Evolutionary conservation across 139 green algal species (phyloP).

Genomic region (Chlamydomonas sp.): DNA sequence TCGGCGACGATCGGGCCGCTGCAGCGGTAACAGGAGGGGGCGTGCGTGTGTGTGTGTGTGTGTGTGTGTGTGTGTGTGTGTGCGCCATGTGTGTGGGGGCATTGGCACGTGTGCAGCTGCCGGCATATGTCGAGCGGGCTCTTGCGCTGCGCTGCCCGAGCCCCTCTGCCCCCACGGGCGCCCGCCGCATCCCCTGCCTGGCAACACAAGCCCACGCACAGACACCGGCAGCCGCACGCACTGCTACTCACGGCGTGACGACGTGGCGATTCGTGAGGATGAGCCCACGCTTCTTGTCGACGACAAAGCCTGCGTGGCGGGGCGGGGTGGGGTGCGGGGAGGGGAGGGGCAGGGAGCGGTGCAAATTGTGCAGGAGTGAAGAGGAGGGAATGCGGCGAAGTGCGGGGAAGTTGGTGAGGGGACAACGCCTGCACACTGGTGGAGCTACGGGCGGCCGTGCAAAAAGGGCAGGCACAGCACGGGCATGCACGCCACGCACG

Average conservation of each 20-base stretch:
- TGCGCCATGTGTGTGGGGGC: too few species aligned
- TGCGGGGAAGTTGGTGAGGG: too few species aligned
- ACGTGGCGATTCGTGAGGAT: conserved; percentile 92
- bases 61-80: too few species aligned
- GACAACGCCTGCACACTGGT: too few species aligned
- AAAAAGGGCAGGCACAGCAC: too few species aligned
- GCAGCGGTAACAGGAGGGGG: neutral
- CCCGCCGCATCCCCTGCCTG: neutral
- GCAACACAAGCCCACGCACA: neutral
- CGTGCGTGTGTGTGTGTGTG: neutral
- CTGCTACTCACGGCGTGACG: conserved; percentile 58
- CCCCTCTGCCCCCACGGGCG: neutral
- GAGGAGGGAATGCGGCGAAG: too few species aligned
- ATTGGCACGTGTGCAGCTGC: neutral
- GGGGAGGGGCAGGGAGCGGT: too few species aligned
- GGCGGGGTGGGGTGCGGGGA: too few species aligned
- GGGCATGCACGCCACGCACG: too few species aligned
- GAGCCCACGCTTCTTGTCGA: conserved; percentile 71
- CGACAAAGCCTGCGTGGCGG: conserved; percentile 86
- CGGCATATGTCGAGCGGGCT: neutral
- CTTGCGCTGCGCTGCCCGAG: neutral
- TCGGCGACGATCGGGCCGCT: conserved; percentile 71
- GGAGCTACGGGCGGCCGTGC: too few species aligned
- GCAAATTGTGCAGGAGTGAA: too few species aligned
- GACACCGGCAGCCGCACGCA: too few species aligned